Evolutionary conservation across 2,329 filamentous ascomycete species (phyloP).

Genomic region (Curvularia verruculosa): DNA sequence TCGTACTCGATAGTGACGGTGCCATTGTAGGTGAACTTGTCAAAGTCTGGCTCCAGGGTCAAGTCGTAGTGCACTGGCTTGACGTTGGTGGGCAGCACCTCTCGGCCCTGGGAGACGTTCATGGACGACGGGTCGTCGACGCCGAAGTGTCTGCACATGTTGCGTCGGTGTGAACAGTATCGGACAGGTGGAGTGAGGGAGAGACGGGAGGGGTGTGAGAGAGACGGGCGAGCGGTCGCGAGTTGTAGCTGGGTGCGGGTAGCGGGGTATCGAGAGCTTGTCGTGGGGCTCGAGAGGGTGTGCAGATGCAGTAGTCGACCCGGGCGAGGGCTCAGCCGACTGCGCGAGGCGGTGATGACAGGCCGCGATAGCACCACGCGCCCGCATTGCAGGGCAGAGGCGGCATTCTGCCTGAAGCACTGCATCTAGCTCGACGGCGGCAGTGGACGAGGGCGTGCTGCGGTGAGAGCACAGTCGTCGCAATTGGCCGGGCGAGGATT

Average conservation of each 20-base stretch:
- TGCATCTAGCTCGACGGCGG: conserved; percentile 34
- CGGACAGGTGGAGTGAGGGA: conserved; percentile 44
- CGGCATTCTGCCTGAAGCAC: conserved; percentile 44
- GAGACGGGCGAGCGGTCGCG: conserved; percentile 24
- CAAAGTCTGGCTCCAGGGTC: conserved; percentile 88
- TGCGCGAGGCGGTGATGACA: conserved; percentile 31
- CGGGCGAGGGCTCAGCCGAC: conserved; percentile 29
- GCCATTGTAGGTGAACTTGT: conserved; percentile 85
- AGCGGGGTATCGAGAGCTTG: conserved; percentile 39
- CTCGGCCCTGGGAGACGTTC: conserved; percentile 70
- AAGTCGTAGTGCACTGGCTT: conserved; percentile 91
- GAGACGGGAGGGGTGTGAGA: conserved; percentile 24
- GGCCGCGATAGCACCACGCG: conserved; percentile 14
- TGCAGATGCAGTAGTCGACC: conserved; percentile 36
- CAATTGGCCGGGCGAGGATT: conserved; percentile 32
- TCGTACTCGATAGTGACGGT: conserved; percentile 78
- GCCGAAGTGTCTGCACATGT: conserved; percentile 72
- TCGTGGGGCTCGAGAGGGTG: conserved; percentile 34
- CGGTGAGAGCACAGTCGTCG: conserved; percentile 18
- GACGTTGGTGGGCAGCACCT: conserved; percentile 90
- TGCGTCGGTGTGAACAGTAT: conserved; percentile 76
- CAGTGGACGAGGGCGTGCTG: conserved; percentile 18
- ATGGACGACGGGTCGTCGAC: conserved; percentile 62
- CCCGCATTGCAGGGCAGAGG: conserved; percentile 19
- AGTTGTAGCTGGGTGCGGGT: conserved; percentile 25